phyloP scores from a whole-genome alignment of 352 stramenopile genomes.

The Globisporangium rhizosaccharum region DNA sequence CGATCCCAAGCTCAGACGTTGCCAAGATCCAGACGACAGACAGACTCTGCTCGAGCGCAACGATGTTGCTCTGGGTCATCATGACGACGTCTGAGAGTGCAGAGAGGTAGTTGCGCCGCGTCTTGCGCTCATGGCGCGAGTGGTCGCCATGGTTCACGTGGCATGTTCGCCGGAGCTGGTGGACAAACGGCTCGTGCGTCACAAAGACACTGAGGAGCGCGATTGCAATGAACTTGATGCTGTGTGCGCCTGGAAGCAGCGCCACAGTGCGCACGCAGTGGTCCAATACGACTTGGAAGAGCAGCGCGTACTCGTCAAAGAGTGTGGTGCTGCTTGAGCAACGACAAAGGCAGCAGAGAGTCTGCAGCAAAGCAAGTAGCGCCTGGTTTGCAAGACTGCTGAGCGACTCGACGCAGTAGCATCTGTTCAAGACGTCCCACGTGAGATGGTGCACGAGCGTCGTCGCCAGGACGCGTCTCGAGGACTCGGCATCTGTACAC shows the following conservation, averaged over 20 bases:
- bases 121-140: neutral
- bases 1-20: slow-evolving; percentile 1
- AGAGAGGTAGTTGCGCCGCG: slow-evolving; percentile 1
- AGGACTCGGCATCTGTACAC: neutral
- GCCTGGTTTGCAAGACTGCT: neutral
- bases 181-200: neutral
- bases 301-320: neutral
- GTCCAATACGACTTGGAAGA: neutral
- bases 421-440: neutral
- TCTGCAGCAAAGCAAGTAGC: slow-evolving; percentile 4
- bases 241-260: slow-evolving; percentile 2
- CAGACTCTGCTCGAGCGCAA: neutral
- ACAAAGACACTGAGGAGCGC: slow-evolving; percentile 6
- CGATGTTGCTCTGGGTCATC: neutral
- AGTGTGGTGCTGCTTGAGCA: neutral
- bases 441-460: slow-evolving; percentile 4
- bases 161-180: slow-evolving; percentile 1
- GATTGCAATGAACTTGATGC: slow-evolving; percentile 5
- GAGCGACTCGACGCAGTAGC: neutral
- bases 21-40: slow-evolving; percentile 3
- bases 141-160: neutral
- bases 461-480: neutral
- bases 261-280: slow-evolving; percentile 9
- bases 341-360: neutral
- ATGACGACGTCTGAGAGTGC: slow-evolving; percentile 4